Evolutionary conservation across 441 rosid genomes (phyloP), one percentile per base, ranked within the genome.

Genomic region (Corymbia calophylla): DNA sequence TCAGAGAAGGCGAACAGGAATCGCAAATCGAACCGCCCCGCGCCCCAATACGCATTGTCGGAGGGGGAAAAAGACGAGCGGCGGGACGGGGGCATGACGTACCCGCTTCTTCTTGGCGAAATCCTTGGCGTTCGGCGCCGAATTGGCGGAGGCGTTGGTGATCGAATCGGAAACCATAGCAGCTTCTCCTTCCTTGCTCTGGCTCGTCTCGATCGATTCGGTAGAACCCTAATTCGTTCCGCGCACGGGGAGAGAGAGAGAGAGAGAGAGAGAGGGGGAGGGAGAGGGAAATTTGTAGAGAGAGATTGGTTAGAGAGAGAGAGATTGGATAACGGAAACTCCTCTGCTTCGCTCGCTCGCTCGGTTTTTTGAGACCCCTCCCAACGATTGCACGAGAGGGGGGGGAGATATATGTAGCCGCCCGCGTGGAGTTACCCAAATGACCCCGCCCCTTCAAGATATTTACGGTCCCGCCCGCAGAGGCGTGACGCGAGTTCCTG

Each of bases 311-410:
- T 2, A 92, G 62, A 56, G 62, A 90, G 90, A 66, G 91, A 91
- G 88, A 88, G 48, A 90, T 86, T 56, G 95, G 97, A 95, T 95
- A 94, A 96, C 98, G 95, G 96, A 94, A 95, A 96, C 96, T 92
- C 93, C 94, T 94, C 96, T 88, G 93, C 94, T 92, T 92, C 95
- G 92, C 94, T 94, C 95, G 92, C 94, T 94, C 95, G 92, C 87
- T 87, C 89, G 84, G 84, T 77, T 86, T 80, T 35, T 39, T 51
- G 39, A 53, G 16, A 70, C 47, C 68, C 90, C 32, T 66, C 23
- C 9, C 68, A 62, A 25, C 17, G 84, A 77, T 62, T 17, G 32
- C 9, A 17, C 47, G 89, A 8, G n/a, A 73, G 48, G 68, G n/a
- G n/a, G 55, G 48, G 60, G 39, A 21, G 4, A 86, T 66, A 64